Base-by-base conservation (phyloP, 2,329 filamentous ascomycete genomes). In the Neopestalotiopsis clavispora region DNA sequence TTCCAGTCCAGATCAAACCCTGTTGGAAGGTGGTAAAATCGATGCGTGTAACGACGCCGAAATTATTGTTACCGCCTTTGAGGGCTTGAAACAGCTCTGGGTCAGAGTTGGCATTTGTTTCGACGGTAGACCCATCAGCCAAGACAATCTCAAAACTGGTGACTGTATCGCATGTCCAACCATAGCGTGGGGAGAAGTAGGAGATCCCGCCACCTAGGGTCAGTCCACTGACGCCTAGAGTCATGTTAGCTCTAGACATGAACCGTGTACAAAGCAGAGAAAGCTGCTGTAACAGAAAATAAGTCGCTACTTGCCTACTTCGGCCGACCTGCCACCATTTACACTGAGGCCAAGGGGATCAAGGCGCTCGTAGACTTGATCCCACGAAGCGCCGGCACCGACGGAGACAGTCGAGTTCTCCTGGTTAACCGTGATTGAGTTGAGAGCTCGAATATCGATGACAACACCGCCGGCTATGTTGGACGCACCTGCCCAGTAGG, bases 331-430 rank as follows among this genome's bases (percentile, higher is more conserved):
- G 38, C 70, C 71, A 3, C 69, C 68, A 28, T 57, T 65, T 13
- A 71, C 72, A n/a, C 65, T 68, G 4, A 67, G 73, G 1, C 78
- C 78, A 32, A 81, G 70, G 4, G 76, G 73, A 13, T 85, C 84
- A 0, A 86, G 78, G 3, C 67, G 69, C 1, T 71, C 65, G 49
- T 83, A 85, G 0, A 86, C 80, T 20, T 83, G 74, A 17, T 76
- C 75, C 83, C 85, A 87, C 12, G 79, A 76, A 28, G 79, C 78
- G 1, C 84, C 86, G 0, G 81, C 73, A 1, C 84, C 84, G 10
- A 87, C 75, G 10, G 75, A 77, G 4, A 82, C 81, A 4, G 76
- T 79, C 2, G 72, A 73, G 10, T 74, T 76, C 62, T 82, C 80
- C 3, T 71, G 62, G 20, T 75, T 76, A 12, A 83, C 71, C 0